These are phyloP conservation scores for Tuber borchii DNA, from an alignment of 495 filamentous ascomycete genomes.

Conservation along the genomic window DNA sequence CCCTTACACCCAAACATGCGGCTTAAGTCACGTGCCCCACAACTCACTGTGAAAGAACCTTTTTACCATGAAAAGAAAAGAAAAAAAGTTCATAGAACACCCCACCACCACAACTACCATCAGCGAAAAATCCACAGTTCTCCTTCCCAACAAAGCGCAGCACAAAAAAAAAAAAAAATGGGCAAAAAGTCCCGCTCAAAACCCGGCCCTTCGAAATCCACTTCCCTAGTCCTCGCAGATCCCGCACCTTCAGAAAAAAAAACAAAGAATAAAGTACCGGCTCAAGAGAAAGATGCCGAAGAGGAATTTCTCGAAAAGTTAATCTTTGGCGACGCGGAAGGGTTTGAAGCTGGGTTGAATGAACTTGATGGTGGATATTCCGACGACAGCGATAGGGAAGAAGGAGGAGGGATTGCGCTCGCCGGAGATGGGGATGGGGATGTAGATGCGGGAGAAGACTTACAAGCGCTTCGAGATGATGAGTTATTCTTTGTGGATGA, in stretches of 20 bases:
- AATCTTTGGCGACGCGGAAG: slow-evolving; percentile 77
- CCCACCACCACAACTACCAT: not conserved
- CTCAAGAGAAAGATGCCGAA: slow-evolving; percentile 57
- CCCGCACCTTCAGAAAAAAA: not conserved
- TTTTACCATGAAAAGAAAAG: not conserved
- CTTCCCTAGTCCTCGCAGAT: not conserved
- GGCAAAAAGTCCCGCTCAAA: not conserved
- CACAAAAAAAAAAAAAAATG: too few relatives aligned
- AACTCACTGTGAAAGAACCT: too few relatives aligned
- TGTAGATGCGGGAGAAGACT: slow-evolving; percentile 22
- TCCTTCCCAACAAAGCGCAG: not conserved
- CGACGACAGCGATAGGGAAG: slow-evolving; percentile 36
- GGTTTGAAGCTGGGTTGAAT: slow-evolving; percentile 63
- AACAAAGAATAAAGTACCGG: not conserved
- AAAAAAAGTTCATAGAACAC: not conserved
- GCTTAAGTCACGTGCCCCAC: too few relatives aligned
- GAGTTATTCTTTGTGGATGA: slow-evolving; percentile 19
- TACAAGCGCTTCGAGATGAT: slow-evolving; percentile 36
- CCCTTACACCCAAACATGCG: too few relatives aligned
- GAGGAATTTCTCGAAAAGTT: slow-evolving; percentile 79
- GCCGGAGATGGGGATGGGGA: slow-evolving; percentile 1
- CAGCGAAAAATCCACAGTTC: not conserved
- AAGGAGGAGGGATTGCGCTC: slow-evolving; percentile 43
- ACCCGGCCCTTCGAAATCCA: not conserved
- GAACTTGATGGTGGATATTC: slow-evolving; percentile 35